These are phyloP conservation scores for Plasmopara viticola DNA, from an alignment of 352 stramenopile genomes.

Conservation along the genomic window DNA sequence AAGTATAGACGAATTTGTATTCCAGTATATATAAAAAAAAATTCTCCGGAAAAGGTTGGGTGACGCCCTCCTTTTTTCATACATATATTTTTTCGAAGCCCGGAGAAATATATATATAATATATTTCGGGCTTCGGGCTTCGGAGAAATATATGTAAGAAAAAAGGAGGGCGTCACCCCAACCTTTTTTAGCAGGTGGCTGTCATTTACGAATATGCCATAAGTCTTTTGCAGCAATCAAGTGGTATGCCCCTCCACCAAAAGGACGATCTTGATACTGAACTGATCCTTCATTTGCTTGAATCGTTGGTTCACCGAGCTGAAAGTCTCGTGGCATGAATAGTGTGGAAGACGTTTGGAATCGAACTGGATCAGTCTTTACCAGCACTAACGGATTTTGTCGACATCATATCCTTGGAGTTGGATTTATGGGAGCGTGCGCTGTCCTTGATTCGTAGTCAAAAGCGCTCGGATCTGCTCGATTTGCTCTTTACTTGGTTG, in stretches of 20 bases:
- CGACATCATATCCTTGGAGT: conserved; percentile 70
- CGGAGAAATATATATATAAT: too few relatives aligned
- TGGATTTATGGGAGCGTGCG: conserved; percentile 68
- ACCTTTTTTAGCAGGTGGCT: conserved; percentile 54
- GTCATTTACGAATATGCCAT: conserved; percentile 63
- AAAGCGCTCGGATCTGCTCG: conserved; percentile 49
- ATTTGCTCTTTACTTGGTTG: conserved; percentile 65
- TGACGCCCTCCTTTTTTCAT: too few relatives aligned
- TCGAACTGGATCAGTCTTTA: conserved; percentile 45
- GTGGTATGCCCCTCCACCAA: conserved; percentile 62
- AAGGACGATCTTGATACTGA: conserved; percentile 68
- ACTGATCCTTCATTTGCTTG: conserved; percentile 67
- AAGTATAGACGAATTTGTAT: too few relatives aligned
- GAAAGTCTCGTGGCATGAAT: conserved; percentile 77
- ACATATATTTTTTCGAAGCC: too few relatives aligned
- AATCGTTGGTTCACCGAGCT: conserved; percentile 69
- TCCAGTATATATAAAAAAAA: too few relatives aligned
- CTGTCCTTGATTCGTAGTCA: conserved; percentile 55
- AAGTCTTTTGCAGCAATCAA: conserved; percentile 58
- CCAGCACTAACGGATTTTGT: conserved; percentile 54
- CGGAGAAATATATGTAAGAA: too few relatives aligned
- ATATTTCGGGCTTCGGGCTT: too few relatives aligned
- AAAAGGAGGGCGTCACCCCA: too few relatives aligned
- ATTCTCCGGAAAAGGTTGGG: too few relatives aligned
- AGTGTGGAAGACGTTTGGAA: conserved; percentile 76